A percentile compares a stretch with the other conserved stretches of the same genome.
phyloP scores from a whole-genome alignment of 208 protist species.

The Leptomonas pyrrhocoris region DNA sequence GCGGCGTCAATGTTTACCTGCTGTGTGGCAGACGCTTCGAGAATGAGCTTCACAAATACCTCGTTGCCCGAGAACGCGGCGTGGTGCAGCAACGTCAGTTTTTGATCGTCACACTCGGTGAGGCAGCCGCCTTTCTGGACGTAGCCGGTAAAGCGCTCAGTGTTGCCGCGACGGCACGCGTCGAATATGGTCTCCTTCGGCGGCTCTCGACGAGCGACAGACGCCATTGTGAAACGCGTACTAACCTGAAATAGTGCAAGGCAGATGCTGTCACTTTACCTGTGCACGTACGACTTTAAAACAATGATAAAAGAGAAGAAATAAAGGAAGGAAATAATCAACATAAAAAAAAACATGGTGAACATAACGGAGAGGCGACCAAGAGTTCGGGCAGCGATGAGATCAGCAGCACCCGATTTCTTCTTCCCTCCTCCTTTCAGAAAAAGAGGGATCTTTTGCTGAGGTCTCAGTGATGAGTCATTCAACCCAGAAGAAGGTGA shows the following conservation, averaged over 20 bases:
- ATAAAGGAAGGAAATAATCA: background rate
- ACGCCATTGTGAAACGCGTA: background rate
- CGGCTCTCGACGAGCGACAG: background rate
- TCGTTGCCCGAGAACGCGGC: constrained; percentile 70
- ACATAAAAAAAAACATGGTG: background rate
- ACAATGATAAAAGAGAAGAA: background rate
- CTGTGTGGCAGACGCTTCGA: constrained; percentile 41
- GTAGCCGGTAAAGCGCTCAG: constrained; percentile 57
- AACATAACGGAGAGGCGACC: too few relatives aligned
- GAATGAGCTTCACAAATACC: constrained; percentile 41
- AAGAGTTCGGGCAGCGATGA: too few relatives aligned
- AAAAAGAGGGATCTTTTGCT: background rate
- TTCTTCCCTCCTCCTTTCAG: background rate
- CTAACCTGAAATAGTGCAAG: too few relatives aligned
- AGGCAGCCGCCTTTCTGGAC: constrained; percentile 72
- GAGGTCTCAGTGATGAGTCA: too few relatives aligned
- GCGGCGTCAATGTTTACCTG: constrained; percentile 60
- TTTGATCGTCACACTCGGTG: constrained; percentile 70
- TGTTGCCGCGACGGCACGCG: constrained; percentile 61
- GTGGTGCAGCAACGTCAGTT: constrained; percentile 88
- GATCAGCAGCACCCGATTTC: background rate
- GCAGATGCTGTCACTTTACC: constrained; percentile 3
- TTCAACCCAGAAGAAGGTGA: too few relatives aligned
- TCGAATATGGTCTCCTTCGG: constrained; percentile 72
- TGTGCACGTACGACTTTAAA: too few relatives aligned